These are phyloP conservation scores for Pleurotus tuoliensis DNA, from an alignment of 768 basidiomycete species.

Conservation along the genomic window DNA sequence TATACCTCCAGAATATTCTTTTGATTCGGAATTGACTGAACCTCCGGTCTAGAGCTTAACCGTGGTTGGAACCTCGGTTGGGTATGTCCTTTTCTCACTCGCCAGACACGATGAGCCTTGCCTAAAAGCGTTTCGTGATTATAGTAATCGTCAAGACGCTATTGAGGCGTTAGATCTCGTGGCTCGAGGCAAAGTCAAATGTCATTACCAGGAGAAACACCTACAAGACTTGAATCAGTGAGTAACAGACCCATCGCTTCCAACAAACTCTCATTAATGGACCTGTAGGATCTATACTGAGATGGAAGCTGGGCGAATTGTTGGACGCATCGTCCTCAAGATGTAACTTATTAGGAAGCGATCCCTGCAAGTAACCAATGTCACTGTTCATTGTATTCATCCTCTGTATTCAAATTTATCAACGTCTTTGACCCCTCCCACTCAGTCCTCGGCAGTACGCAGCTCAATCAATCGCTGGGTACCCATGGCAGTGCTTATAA, in stretches of 20 bases:
- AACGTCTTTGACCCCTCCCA: too few species aligned
- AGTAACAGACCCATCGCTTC: constrained; percentile 15
- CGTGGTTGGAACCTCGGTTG: constrained; percentile 1
- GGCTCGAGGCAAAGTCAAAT: constrained; percentile 62
- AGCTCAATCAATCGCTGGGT: not conserved
- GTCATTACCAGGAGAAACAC: constrained; percentile 40
- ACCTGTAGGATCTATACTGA: constrained; percentile 22
- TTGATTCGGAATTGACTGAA: constrained; percentile 5
- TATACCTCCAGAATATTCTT: not conserved
- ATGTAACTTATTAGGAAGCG: constrained; percentile 12
- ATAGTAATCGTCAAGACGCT: constrained; percentile 72
- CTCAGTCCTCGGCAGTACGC: too few species aligned
- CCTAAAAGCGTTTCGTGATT: not conserved
- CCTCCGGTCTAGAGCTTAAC: not conserved
- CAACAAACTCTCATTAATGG: not conserved
- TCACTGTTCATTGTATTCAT: too few species aligned
- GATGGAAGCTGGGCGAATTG: constrained; percentile 25
- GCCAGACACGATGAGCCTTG: too few species aligned
- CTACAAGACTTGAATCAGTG: constrained; percentile 51
- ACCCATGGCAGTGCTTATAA: not conserved
- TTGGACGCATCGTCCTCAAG: constrained; percentile 28
- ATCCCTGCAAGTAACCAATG: too few species aligned
- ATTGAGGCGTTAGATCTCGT: constrained; percentile 77
- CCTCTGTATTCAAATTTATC: too few species aligned
- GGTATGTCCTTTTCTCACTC: not conserved